Evolutionary conservation across 305 asterid genomes (phyloP), one percentile per base, ranked within the genome.

Genomic region (Plantago rigida): DNA sequence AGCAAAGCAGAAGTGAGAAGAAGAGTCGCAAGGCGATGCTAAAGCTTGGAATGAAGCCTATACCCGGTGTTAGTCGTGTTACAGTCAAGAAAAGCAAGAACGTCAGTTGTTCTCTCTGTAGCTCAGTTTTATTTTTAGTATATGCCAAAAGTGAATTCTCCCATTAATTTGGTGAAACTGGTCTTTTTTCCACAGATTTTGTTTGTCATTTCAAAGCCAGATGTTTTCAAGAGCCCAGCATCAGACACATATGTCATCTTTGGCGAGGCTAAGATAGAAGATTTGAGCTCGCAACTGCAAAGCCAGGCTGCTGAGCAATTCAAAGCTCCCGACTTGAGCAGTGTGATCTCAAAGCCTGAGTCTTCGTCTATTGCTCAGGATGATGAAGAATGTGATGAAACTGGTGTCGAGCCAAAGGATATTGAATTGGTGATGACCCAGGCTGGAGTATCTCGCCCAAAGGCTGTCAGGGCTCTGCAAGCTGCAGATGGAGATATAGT

Each of bases 1-100:
- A 79, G 73, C 91, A 81, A 62, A 81, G 84, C 75, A 75, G 85
- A 36, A 84, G 91, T 36, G 85, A 81, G 75, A 84, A 84, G 82
- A 83, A 83, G 68, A 83, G 90, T 60, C 81, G 87, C 49, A 83
- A 83, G 77, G 90, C 87, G 9, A 84, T 84, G 87, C 70, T 84
- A 39, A 84, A 79, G 74, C 82, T 84, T 0, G 91, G 87, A 50
- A 81, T 84, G 91, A 84, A 81, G 75, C 69, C 82, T 48, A 74
- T 81, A 66, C 80, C 78, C 1, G 82, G 81, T 24, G 85, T 73
- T 60, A 83, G 85, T 73, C 82, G 85, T 34, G 85, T 81, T 55
- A 81, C 90, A 53, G 73, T 83, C 28, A 83, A 81, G 78, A 81
- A 79, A 72, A 79, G 84, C 75, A 59, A 60, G 68, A 74, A 10